Evolutionary conservation across 345 rosid genomes (phyloP).

Genomic region (Citrus reticulata): DNA sequence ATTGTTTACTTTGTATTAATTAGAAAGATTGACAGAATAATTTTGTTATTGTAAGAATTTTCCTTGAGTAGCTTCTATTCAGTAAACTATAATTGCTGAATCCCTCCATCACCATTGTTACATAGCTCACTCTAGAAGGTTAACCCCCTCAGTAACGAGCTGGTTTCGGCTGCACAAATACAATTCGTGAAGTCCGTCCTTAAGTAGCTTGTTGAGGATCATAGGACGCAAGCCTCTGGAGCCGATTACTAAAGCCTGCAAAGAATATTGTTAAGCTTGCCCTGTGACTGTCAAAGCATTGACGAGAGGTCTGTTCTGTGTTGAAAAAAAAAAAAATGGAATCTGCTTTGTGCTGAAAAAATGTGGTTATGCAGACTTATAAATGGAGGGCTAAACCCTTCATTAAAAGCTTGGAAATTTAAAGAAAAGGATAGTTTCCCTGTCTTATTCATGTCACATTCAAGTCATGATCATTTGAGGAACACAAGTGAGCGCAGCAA

Average conservation of each 20-base stretch:
- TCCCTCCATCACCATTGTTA: not conserved
- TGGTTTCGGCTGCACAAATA: not conserved
- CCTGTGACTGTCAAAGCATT: not conserved
- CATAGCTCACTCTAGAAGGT: not conserved
- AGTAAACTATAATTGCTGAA: not conserved
- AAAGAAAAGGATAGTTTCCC: not conserved
- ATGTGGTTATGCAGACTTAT: not conserved
- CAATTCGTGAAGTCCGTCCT: not conserved
- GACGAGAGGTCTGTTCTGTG: not conserved
- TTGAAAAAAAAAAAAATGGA: too few species aligned
- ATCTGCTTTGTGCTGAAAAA: not conserved
- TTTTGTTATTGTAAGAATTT: not conserved
- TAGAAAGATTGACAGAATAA: not conserved
- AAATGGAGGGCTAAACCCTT: not conserved
- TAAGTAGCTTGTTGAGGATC: not conserved
- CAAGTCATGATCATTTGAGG: not conserved
- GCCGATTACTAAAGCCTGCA: too few species aligned
- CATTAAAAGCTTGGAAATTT: not conserved
- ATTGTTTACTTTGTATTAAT: not conserved
- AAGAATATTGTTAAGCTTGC: not conserved
- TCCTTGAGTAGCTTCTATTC: not conserved
- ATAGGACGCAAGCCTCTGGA: too few species aligned
- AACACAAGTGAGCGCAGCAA: not conserved
- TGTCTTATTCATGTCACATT: not conserved
- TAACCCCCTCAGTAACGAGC: not conserved